phyloP scores from a whole-genome alignment of 2,329 filamentous ascomycete genomes.

The Hymenoscyphus fraxineus region DNA sequence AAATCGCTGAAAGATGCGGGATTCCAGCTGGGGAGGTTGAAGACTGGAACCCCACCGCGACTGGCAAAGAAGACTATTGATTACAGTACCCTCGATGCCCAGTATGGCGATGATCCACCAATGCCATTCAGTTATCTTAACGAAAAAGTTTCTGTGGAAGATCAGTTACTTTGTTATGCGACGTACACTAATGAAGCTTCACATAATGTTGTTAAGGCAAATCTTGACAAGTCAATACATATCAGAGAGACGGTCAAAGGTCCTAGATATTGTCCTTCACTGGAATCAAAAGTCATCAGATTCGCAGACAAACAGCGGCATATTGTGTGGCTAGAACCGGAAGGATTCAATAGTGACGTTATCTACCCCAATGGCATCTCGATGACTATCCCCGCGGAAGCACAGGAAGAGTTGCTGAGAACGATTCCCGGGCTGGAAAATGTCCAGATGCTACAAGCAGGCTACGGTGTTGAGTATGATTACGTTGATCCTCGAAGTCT shows the following conservation, averaged over 20 bases:
- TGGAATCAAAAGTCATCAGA: conserved; percentile 89
- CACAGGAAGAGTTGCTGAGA: conserved; percentile 78
- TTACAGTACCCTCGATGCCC: conserved; percentile 65
- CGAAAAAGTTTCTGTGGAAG: conserved; percentile 67
- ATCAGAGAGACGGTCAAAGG: conserved; percentile 94
- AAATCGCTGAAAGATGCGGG: conserved; percentile 85
- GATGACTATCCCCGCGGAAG: conserved; percentile 90
- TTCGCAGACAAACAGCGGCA: conserved; percentile 79
- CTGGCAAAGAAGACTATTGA: conserved; percentile 80
- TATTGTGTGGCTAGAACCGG: conserved; percentile 94
- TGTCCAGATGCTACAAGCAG: conserved; percentile 86
- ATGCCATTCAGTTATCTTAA: conserved; percentile 91
- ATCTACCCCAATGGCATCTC: conserved; percentile 96
- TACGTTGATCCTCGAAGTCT: conserved; percentile 93
- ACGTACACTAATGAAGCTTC: conserved; percentile 82
- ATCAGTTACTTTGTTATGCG: conserved; percentile 81
- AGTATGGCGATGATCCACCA: conserved; percentile 80
- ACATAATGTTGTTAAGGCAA: conserved; percentile 79
- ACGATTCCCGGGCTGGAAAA: conserved; percentile 86
- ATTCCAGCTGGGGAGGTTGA: conserved; percentile 83
- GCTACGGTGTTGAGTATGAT: conserved; percentile 97
- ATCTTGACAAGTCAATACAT: conserved; percentile 94
- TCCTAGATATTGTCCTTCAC: conserved; percentile 89
- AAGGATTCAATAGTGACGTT: conserved; percentile 84
- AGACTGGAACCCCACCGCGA: conserved; percentile 92